Base-by-base conservation (phyloP, 257 asterid genomes). In the Nicotiana obtusifolia region DNA sequence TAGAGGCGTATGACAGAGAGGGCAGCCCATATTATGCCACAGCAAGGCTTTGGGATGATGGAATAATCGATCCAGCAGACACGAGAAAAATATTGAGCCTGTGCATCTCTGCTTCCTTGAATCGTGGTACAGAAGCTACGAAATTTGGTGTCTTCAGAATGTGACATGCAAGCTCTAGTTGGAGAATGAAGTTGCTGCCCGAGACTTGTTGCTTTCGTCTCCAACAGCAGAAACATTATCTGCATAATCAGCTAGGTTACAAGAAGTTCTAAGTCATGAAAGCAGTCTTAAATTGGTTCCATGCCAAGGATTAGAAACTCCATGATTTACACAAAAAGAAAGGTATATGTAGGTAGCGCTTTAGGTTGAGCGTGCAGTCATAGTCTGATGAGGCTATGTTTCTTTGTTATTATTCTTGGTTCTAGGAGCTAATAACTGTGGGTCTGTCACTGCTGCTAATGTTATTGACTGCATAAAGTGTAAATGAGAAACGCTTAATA, bases 21-120 rank as follows among this genome's bases (percentile, higher is more conserved):
- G 96, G 98, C 56, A 91, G 93, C 77, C 93, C 98, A 28, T 92
- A 91, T 82, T 94, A 94, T 86, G 94, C 99, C 15, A 94, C 98
- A 9, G 93, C 98, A 1, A 90, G 99, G 85, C 97, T 95, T 75
- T 95, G 99, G 99, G 99, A 95, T 47, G 99, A 95, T 19, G 99
- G 99, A 11, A 87, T 95, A 24, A 94, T 95, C 31, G 99, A 95
- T 83, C 99, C 99, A 13, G 97, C 97, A 26, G 97, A 95, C 80
- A 96, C 99, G 13, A 93, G 99, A 77, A 96, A 89, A 84, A 73
- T 93, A 59, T 67, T 96, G 60, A 95, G 97, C 83, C 97, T 91
- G 65, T 88, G 91, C 89, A 37, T 96, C 73, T 91, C 99, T 62
- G 97, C 99, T 60, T 82, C 97, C 33, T 14, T 77, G 64, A 96